Evolutionary conservation across 176 grass and related monocot species (phyloP).

Genomic region (Chrysopogon serrulatus): DNA sequence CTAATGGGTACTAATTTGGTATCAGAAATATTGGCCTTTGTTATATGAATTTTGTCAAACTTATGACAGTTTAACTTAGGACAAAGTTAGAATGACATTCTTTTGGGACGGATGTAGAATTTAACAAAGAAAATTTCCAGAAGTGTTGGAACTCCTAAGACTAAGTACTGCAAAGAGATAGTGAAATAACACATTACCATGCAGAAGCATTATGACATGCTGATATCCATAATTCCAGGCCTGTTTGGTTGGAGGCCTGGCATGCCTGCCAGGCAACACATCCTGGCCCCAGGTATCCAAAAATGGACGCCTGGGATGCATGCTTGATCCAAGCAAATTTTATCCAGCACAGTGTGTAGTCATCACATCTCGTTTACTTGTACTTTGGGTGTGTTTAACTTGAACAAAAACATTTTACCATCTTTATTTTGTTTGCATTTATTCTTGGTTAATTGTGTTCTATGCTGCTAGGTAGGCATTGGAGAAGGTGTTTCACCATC

Average conservation of each 20-base stretch:
- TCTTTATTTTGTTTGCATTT: conserved; percentile 13
- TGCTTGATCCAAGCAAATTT: too few relatives aligned
- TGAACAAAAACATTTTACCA: not conserved
- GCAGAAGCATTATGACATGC: not conserved
- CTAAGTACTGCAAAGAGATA: not conserved
- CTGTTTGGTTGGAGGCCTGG: too few relatives aligned
- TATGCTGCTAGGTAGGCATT: conserved; percentile 76
- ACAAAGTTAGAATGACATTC: not conserved
- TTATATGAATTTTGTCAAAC: not conserved
- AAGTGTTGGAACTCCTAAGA: not conserved
- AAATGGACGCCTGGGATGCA: too few relatives aligned
- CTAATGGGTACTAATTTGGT: not conserved
- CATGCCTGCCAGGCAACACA: too few relatives aligned
- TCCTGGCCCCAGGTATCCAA: too few relatives aligned
- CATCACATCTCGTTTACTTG: not conserved
- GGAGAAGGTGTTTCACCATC: conserved; percentile 99
- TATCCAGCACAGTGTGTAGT: conserved; percentile 1
- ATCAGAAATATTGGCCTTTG: not conserved
- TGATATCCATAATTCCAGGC: not conserved
- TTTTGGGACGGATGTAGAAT: not conserved
- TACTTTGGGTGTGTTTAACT: not conserved
- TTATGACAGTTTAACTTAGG: not conserved
- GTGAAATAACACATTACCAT: not conserved
- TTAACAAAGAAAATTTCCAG: not conserved
- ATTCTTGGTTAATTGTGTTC: conserved; percentile 26